Conservation (phyloP, 257 asterid genomes). For the Buddleja alternifolia region DNA sequence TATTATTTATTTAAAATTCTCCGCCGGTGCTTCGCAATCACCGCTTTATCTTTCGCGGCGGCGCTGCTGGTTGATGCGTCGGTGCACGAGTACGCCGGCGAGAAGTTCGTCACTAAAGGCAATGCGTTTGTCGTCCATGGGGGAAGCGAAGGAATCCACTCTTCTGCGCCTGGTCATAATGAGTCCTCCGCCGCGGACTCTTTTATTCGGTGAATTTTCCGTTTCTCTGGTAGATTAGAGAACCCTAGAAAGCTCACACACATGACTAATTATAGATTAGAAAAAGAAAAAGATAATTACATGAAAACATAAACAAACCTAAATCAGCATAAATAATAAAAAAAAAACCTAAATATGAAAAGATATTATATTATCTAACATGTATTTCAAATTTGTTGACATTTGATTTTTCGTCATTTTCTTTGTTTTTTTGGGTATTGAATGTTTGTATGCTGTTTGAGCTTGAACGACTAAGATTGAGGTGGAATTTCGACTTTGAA, state of each 20-base stretch:
- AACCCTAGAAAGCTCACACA: too few relatives aligned
- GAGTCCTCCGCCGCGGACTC: constrained; percentile 52
- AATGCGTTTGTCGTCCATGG: constrained; percentile 74
- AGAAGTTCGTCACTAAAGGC: constrained; percentile 57
- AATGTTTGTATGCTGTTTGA: not conserved
- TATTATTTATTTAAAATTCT: too few relatives aligned
- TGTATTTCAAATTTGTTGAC: not conserved
- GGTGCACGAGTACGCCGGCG: constrained; percentile 58
- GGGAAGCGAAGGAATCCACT: constrained; percentile 76
- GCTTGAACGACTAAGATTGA: constrained; percentile 18
- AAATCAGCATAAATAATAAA: too few relatives aligned
- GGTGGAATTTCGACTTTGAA: not conserved
- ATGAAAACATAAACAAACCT: too few relatives aligned
- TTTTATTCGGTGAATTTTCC: constrained; percentile 50
- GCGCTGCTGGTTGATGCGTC: constrained; percentile 45
- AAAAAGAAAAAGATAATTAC: too few relatives aligned
- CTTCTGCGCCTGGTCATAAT: constrained; percentile 47
- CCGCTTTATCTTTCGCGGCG: constrained; percentile 12
- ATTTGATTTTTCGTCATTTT: not conserved
- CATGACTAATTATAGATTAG: too few relatives aligned
- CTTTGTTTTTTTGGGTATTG: not conserved
- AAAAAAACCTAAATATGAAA: too few relatives aligned
- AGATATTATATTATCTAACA: too few relatives aligned
- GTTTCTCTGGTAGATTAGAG: too few relatives aligned
- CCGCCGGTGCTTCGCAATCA: constrained; percentile 14